Base-by-base conservation (phyloP, 176 grass and related monocot species). In the Tuctoria greenei region DNA sequence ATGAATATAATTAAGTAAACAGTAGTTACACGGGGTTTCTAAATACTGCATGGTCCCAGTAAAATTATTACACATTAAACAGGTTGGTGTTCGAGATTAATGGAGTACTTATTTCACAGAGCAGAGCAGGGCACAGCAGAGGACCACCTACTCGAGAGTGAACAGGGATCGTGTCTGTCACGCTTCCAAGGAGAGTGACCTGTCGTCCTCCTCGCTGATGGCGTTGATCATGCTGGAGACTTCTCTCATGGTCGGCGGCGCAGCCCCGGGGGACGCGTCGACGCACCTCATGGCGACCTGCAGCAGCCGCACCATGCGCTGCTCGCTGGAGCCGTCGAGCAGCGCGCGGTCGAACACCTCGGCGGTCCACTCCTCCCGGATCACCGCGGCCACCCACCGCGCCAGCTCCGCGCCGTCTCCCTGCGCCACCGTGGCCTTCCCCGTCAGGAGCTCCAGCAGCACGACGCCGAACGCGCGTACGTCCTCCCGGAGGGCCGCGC, bases 361-460 rank as follows among this genome's bases (percentile, higher is more conserved):
- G 45, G 85, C 87, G 0, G 90, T 93, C 90, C 90, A 93, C 87
- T 93, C 90, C 78, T 89, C 87, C 21, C 81, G 73, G 52, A 93
- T 73, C 73, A 89, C 84, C 16, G 81, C 84, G 34, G 85, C 79
- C 68, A 93, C 90, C 90, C 90, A 93, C 36, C 64, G 52, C 34
- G 90, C 73, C 36, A 93, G 72, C 82, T 93, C 86, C 15, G 72
- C 13, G 27, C 83, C 84, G 47, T 86, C 80, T n/a, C 79, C 79
- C 76, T 79, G 67, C 40, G 62, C 74, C 31, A 47, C 66, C 41
- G 74, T 51, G 9, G 70, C 77, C 80, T 89, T 93, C 47, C 86
- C 86, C 6, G 86, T 93, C 56, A 93, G 75, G 5, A 93, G 77
- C 84, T 93, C 90, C 11, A 93, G 90, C 60, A 89, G 61, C 31